These are phyloP conservation scores for Tylopilus cervinicoccineus DNA, from an alignment of 768 basidiomycete species.

Conservation along the genomic window DNA sequence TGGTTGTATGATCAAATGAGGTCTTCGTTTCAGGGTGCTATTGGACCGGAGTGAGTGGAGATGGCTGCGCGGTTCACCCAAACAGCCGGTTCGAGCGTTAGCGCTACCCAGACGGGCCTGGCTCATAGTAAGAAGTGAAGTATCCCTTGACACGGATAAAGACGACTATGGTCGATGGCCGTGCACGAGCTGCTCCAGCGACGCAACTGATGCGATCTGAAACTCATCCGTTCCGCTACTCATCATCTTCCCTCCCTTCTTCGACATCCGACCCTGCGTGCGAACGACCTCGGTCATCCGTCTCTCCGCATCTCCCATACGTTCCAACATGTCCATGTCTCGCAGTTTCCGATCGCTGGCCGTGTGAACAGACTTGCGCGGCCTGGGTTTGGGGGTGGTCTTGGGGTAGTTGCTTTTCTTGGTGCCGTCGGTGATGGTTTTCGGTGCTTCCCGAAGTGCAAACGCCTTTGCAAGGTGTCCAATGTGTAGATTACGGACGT, in stretches of 20 bases:
- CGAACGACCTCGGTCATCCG: constrained; percentile 88
- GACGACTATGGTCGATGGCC: constrained; percentile 12
- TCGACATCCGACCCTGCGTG: constrained; percentile 74
- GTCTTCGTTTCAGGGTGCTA: too few relatives aligned
- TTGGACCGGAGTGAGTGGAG: too few relatives aligned
- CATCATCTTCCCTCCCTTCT: constrained; percentile 73
- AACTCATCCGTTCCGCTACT: constrained; percentile 70
- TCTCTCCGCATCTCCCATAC: constrained; percentile 57
- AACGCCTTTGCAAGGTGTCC: constrained; percentile 94
- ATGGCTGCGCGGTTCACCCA: not conserved
- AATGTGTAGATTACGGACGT: constrained; percentile 88
- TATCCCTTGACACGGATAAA: not conserved
- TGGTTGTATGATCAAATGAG: too few relatives aligned
- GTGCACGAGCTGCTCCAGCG: constrained; percentile 56
- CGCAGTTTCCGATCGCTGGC: constrained; percentile 20
- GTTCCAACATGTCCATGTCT: constrained; percentile 35
- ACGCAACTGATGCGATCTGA: constrained; percentile 64
- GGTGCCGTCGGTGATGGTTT: constrained; percentile 26
- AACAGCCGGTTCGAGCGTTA: not conserved
- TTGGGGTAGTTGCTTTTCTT: constrained; percentile 14
- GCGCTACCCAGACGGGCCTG: not conserved
- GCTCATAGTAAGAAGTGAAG: not conserved
- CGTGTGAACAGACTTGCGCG: constrained; percentile 1
- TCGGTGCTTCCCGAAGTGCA: constrained; percentile 82
- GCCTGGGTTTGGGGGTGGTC: constrained; percentile 2